Evolutionary conservation across 164 flowering plant species (phyloP).

Genomic region (Litsea cubeba): DNA sequence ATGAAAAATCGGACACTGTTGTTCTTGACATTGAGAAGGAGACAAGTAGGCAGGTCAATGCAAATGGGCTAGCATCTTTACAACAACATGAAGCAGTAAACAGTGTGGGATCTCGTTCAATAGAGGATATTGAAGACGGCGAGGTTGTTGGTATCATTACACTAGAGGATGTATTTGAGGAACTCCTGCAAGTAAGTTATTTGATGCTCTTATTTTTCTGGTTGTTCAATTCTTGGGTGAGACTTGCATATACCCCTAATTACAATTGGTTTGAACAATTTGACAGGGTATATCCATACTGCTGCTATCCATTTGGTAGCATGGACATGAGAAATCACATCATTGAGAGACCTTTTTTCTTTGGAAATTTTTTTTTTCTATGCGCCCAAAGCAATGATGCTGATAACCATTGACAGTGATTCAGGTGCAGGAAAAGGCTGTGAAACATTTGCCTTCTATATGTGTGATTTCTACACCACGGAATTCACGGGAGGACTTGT

Average conservation of each 20-base stretch:
- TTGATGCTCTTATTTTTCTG: neutral
- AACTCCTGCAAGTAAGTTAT: constrained; percentile 28
- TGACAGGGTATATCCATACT: neutral
- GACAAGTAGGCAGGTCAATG: constrained; percentile 12
- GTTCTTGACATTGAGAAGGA: constrained; percentile 30
- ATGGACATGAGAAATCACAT: neutral
- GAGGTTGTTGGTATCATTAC: neutral
- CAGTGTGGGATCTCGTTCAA: constrained; percentile 26
- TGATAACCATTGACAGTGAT: too few relatives aligned
- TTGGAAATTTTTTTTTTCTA: neutral
- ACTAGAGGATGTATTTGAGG: constrained; percentile 18
- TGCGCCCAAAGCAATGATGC: too few relatives aligned
- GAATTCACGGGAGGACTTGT: too few relatives aligned
- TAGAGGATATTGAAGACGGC: constrained; percentile 80
- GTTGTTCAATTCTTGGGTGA: neutral
- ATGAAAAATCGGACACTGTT: neutral
- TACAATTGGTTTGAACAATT: neutral
- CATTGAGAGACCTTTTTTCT: neutral
- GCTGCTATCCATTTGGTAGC: neutral
- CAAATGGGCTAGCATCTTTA: constrained; percentile 14
- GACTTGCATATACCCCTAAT: neutral
- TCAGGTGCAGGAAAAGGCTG: too few relatives aligned
- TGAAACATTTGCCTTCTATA: too few relatives aligned
- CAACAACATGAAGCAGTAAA: constrained; percentile 30
- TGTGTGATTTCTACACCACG: too few relatives aligned